Percentiles rank a stretch among this genome's conserved stretches.
These are phyloP conservation scores for Apiotrichum sp. DNA, from an alignment of 1,284 basidiomycete species.

Conservation along the genomic window DNA sequence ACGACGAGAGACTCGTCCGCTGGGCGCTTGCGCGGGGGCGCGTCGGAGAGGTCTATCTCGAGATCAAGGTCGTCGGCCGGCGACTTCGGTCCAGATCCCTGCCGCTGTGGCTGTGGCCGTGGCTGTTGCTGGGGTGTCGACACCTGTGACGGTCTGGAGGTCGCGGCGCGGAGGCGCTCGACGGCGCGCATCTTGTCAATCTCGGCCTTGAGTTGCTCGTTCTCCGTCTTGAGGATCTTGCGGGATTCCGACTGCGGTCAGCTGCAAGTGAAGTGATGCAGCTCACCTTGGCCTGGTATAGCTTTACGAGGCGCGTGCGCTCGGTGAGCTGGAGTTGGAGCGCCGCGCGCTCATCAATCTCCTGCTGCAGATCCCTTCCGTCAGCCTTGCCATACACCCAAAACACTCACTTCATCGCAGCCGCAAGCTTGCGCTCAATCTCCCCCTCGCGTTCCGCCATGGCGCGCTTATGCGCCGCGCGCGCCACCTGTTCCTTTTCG, in stretches of 20 bases:
- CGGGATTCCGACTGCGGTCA: slow-evolving; percentile 21
- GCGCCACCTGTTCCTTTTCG: slow-evolving; percentile 21
- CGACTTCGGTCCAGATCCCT: too few relatives aligned
- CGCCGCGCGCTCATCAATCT: slow-evolving; percentile 10
- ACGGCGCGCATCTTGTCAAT: slow-evolving; percentile 5
- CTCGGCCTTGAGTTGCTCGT: slow-evolving; percentile 20
- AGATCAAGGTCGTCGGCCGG: too few relatives aligned
- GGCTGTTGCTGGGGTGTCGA: too few relatives aligned
- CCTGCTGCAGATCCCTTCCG: slow-evolving; percentile 6
- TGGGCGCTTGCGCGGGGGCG: not conserved
- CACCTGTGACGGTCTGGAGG: too few relatives aligned
- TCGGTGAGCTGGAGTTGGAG: slow-evolving; percentile 20
- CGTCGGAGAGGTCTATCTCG: not conserved
- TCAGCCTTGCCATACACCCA: not conserved
- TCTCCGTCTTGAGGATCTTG: slow-evolving; percentile 24
- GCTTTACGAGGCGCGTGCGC: slow-evolving; percentile 23
- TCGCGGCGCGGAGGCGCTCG: too few relatives aligned
- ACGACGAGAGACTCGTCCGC: slow-evolving; percentile 28
- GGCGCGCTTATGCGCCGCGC: too few relatives aligned
- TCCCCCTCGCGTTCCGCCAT: slow-evolving; percentile 20
- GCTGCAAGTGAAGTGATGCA: not conserved
- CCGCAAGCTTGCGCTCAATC: slow-evolving; percentile 10
- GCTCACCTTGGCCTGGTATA: slow-evolving; percentile 23
- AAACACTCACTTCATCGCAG: slow-evolving; percentile 14
- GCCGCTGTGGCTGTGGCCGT: too few relatives aligned